phyloP scores from a whole-genome alignment of 148 eudicot species.

The Drosera capensis region DNA sequence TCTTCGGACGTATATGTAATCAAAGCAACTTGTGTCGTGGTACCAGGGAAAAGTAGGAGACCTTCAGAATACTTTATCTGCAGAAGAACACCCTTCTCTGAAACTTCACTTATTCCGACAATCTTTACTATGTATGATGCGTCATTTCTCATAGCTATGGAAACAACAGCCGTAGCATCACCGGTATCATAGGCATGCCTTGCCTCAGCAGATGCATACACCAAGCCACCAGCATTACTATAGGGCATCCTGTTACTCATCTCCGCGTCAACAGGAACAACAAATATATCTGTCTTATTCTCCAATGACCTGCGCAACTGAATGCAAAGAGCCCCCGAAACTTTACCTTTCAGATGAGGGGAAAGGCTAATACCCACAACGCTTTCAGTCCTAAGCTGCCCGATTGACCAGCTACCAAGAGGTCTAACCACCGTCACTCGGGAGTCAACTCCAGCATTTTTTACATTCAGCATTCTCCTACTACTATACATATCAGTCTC shows the following conservation, averaged over 20 bases:
- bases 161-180: constrained; percentile 25
- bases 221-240: constrained; percentile 11
- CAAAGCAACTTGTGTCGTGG: constrained; percentile 47
- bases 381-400: constrained; percentile 31
- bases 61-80: constrained; percentile 47
- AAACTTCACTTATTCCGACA: constrained; percentile 25
- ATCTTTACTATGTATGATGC: constrained; percentile 35
- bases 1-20: constrained; percentile 19
- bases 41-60: constrained; percentile 54
- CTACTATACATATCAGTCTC: constrained; percentile 8
- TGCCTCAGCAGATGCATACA: constrained; percentile 32
- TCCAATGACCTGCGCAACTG: constrained; percentile 26
- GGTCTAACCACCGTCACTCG: constrained; percentile 42
- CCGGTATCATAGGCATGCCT: constrained; percentile 23
- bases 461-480: constrained; percentile 22
- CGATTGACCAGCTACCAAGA: constrained; percentile 43
- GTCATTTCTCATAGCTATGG: constrained; percentile 38
- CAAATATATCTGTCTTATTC: constrained; percentile 25
- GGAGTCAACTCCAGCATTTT: constrained; percentile 15
- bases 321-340: constrained; percentile 43
- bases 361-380: constrained; percentile 37
- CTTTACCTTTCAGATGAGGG: constrained; percentile 18
- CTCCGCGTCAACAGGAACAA: constrained; percentile 55
- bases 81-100: constrained; percentile 25
- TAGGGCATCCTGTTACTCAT: constrained; percentile 9